Base-by-base conservation (phyloP, 257 asterid genomes). In the Agastache rugosa region DNA sequence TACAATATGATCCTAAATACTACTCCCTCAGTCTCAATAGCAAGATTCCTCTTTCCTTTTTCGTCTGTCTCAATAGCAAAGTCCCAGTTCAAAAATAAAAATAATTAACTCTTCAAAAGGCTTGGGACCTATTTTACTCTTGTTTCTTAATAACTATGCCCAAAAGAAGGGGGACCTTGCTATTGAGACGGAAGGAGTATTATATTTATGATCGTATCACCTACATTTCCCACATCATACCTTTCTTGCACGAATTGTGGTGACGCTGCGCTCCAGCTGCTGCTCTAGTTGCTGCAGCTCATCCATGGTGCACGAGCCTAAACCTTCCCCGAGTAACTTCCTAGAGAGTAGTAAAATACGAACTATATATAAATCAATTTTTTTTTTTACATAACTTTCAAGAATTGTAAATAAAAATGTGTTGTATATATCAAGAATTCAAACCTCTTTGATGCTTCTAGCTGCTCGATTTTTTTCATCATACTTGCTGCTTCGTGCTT, bases 231-330 rank as follows among this genome's bases (percentile, higher is more conserved):
- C 6, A 56, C 7, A 23, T 0, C n/a, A 16, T 62, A 87, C 98
- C 97, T 89, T 95, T 85, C 89, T 82, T 42, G 96, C 89, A 22
- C 96, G 94, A 29, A 95, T 85, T 78, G 65, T 77, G 74, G 50
- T 77, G 53, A 90, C 88, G 27, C 97, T 95, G 25, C 83, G 85
- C 74, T 90, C 99, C 68, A 95, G 51, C 83, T 90, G 98, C 69
- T 85, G 87, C 76, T 95, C 99, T 5, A 95, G 71, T 81, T 85
- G 85, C 67, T 86, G 97, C 71, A 95, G 87, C 70, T 95, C 99
- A 70, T 85, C 94, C 20, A 87, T 67, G 76, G 69, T 68, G 87
- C 96, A 95, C 6, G 93, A 50, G 19, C 79, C 81, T 56, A 95
- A 61, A 23, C 92, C 87, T 83, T 95, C 98, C 8, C 99, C 99